Base-by-base conservation (phyloP, 108 stramenopile species). In the Pelagomonas calceolata region DNA sequence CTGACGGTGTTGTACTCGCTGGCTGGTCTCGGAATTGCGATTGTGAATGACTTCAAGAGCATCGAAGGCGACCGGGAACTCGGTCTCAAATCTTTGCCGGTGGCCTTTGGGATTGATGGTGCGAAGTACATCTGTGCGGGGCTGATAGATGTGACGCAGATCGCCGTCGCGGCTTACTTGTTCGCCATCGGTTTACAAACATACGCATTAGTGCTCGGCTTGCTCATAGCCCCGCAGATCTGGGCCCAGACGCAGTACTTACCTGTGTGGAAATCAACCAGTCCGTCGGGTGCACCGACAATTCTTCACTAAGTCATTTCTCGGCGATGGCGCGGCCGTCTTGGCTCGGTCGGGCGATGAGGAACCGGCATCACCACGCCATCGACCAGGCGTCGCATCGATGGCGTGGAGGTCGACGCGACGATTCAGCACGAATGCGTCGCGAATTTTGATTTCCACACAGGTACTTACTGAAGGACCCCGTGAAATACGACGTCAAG, bases 1-100 rank as follows among this genome's bases (percentile, higher is more conserved):
- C 46, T 79, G 32, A 79, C 78, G 18, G 14, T 94, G 69, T 80
- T 92, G 37, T 95, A 94, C 84, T 91, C 91, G 9, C 89, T 94
- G 78, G 93, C 95, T 60, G 95, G 95, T 34, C 81, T 96, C 32
- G 91, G 92, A 34, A 93, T 94, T 77, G 95, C 93, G 37, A 94
- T 96, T 78, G 93, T 96, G 21, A 96, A 96, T 79, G 95, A 96
- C 74, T 96, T 96, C 84, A 96, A 96, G 84, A 92, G 91, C 34
- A 91, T 96, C 66, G 95, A 96, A 79, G 94, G 94, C 39, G 94
- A 94, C 78, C 79, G 90, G 65, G 91, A 78, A 26, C 79, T 96
- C 75, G 95, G 95, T 71, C 79, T 96, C 63, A 82, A 94, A 66
- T 94, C 92, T 32, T 86, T 96, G 32, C 95, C 95, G 63, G 93